A percentile compares a stretch with the other conserved stretches of the same genome.
Conservation (phyloP, 352 stramenopile species). For the Globisporangium alternatum region DNA sequence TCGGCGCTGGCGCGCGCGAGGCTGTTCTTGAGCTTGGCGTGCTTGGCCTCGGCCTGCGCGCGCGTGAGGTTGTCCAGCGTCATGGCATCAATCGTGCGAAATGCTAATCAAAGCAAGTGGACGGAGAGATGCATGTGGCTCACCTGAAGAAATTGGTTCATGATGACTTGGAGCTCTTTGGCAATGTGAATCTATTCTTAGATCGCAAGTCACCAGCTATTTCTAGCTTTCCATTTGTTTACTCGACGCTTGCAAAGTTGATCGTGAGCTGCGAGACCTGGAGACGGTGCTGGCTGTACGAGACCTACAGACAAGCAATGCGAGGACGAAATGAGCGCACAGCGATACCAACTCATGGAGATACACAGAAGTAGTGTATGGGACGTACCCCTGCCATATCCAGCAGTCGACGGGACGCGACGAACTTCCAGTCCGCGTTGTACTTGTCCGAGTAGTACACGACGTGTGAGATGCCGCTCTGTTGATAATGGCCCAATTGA, state of each 20-base stretch:
- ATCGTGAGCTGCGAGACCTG: conserved; percentile 59
- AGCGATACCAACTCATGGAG: not conserved
- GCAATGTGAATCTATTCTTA: not conserved
- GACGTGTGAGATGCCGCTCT: conserved; percentile 95
- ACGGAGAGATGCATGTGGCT: not conserved
- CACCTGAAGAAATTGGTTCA: too few species aligned
- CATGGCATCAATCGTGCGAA: conserved; percentile 22
- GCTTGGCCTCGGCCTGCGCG: conserved; percentile 47
- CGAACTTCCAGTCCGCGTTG: conserved; percentile 87
- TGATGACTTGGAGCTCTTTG: not conserved
- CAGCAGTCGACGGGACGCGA: conserved; percentile 82
- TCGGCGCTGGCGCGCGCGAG: conserved; percentile 38
- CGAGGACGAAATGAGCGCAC: not conserved
- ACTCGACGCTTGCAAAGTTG: conserved; percentile 55
- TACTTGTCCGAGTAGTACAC: conserved; percentile 98
- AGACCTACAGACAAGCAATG: conserved; percentile 21
- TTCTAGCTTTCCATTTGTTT: conserved; percentile 5
- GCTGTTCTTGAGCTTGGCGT: conserved; percentile 57
- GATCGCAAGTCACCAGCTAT: not conserved
- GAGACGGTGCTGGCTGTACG: conserved; percentile 59
- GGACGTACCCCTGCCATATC: conserved; percentile 71
- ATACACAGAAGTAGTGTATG: not conserved
- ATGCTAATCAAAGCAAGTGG: too few species aligned
- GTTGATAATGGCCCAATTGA: not conserved
- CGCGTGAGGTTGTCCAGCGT: conserved; percentile 69